Base-by-base conservation (phyloP, 2,329 filamentous ascomycete genomes). In the Tolypocladium album region DNA sequence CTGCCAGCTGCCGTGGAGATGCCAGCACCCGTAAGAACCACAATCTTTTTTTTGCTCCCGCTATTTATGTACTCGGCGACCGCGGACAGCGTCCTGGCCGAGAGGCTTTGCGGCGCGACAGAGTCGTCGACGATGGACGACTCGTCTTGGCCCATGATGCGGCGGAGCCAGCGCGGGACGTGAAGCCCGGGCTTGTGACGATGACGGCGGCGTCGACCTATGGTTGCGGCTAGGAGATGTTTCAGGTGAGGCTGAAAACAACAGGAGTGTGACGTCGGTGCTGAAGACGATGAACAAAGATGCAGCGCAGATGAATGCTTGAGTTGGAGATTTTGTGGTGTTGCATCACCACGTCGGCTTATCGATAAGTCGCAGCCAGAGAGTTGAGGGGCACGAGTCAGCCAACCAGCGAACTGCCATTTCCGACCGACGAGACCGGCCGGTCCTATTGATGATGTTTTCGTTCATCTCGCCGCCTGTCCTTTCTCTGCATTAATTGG, bases 1-100 rank as follows among this genome's bases (percentile, higher is more conserved):
- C 82, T 87, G 60, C 85, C 85, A 60, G 85, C 85, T 12, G 84
- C 82, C 0, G 89, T 93, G 38, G 87, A 90, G 66, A 97, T 95
- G 56, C 93, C 93, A 15, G 93, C 92, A 61, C 93, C 93, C 2
- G 89, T 92, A 84, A 97, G 86, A 63, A 97, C 88, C 31, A 96
- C 90, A 60, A 99, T 88, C 57, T 82, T 82, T 67, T 82, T 82
- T 40, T 82, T 86, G 56, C 81, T 73, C 55, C 87, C 88, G 67
- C 85, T 80, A 65, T 84, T 85, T 73, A 99, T 92, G 67, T 89
- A 88, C 36, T 88, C 82, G n/a, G 91, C 92, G 45, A 97, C 79
- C 4, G 85, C 88, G 22, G 87, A 79, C 17, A 97, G 73, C 36
- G 82, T 88, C 60, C 92, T 85, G 39, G 82, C 83, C 50, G 81